phyloP scores from a whole-genome alignment of 768 basidiomycete genomes.

The Neoboletus brunneissimus region DNA sequence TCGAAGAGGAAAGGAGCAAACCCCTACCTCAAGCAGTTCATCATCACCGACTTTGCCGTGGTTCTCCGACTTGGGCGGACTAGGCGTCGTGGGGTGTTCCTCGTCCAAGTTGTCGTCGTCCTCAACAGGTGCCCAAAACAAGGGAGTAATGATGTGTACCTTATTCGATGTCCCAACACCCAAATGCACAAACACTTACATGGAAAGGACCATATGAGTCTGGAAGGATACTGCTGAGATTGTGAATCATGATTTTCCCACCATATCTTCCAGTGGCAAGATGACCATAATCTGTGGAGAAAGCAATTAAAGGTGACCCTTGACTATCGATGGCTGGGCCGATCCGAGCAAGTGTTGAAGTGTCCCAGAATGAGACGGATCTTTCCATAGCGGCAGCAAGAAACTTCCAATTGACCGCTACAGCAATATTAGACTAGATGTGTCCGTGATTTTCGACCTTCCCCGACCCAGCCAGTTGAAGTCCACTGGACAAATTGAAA shows the following conservation, averaged over 20 bases:
- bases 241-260: background rate
- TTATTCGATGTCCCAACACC: background rate
- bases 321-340: background rate
- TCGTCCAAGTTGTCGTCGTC: no score
- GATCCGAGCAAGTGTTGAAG: background rate
- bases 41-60: background rate
- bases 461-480: background rate
- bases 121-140: no score
- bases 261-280: background rate
- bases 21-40: background rate
- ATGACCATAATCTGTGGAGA: background rate
- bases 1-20: background rate
- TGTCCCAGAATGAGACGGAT: background rate
- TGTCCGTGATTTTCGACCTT: no score
- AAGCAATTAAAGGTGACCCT: background rate
- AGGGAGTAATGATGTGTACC: no score
- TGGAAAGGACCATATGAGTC: background rate
- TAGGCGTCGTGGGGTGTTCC: no score
- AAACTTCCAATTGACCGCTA: background rate
- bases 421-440: no score
- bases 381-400: no score
- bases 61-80: background rate
- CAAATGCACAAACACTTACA: background rate
- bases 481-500: background rate
- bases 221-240: background rate